Percentiles rank a stretch among this genome's conserved stretches.
Conservation (phyloP, 2,329 filamentous ascomycete genomes). For the Aphanoascus verrucosus region DNA sequence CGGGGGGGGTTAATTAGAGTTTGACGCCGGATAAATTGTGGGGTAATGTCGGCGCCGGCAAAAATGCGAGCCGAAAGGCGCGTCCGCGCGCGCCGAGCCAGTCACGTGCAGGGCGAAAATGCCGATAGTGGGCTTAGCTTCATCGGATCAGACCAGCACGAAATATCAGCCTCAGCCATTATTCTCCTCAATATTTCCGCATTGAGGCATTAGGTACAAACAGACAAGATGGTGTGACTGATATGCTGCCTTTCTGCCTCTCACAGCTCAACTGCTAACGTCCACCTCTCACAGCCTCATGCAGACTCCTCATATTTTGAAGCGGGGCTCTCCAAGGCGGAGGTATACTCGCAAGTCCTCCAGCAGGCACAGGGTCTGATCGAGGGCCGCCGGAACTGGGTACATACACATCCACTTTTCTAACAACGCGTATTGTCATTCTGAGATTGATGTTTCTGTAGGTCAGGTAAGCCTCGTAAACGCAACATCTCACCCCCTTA, state of each 20-base stretch:
- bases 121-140: neutral
- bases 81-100: too few species aligned
- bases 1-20: neutral
- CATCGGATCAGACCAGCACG: neutral
- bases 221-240: neutral
- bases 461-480: neutral
- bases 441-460: too few species aligned
- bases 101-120: neutral
- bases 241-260: neutral
- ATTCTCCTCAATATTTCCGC: neutral
- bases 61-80: neutral
- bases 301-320: slow-evolving; percentile 39
- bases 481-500: too few species aligned
- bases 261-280: neutral
- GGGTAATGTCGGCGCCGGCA: neutral
- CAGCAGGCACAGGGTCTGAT: slow-evolving; percentile 31
- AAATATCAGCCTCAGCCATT: neutral
- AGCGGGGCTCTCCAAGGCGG: slow-evolving; percentile 29
- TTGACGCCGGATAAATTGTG: slow-evolving; percentile 1
- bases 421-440: too few species aligned
- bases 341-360: slow-evolving; percentile 36
- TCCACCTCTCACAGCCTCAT: slow-evolving; percentile 30
- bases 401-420: slow-evolving; percentile 18
- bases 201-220: neutral
- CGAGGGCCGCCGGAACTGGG: slow-evolving; percentile 39